Conservation (phyloP, 2,329 filamentous ascomycete species). For the Alternaria gansuensis region DNA sequence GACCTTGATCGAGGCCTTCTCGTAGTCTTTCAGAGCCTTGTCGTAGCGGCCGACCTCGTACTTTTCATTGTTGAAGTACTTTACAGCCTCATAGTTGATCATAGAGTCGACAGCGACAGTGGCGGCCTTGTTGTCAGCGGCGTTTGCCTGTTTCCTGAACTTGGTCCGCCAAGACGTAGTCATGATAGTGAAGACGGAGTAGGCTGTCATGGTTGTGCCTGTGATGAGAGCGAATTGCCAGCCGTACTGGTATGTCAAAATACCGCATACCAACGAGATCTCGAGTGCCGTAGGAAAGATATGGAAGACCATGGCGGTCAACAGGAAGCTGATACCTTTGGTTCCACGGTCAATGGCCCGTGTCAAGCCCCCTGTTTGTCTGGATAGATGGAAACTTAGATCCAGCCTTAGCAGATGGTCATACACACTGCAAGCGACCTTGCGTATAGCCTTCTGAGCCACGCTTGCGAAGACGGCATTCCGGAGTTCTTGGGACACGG, state of each 20-base stretch:
- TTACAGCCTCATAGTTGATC: constrained; percentile 99
- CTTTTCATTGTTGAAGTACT: constrained; percentile 99
- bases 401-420: constrained; percentile 88
- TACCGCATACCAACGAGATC: constrained; percentile 94
- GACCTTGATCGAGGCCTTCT: constrained; percentile 95
- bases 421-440: constrained; percentile 91
- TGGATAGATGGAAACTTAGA: constrained; percentile 89
- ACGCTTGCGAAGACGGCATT: constrained; percentile 98
- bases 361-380: constrained; percentile 93
- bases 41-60: constrained; percentile 94
- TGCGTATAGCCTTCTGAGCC: constrained; percentile 93
- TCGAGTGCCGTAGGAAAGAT: constrained; percentile 92
- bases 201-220: constrained; percentile 86
- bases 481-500: constrained; percentile 88
- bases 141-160: constrained; percentile 93
- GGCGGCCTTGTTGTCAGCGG: constrained; percentile 92
- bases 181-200: constrained; percentile 95
- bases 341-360: constrained; percentile 95
- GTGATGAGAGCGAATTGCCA: constrained; percentile 92
- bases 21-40: constrained; percentile 82
- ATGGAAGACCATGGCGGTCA: constrained; percentile 99
- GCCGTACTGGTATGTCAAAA: constrained; percentile 95
- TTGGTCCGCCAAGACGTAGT: constrained; percentile 98
- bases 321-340: constrained; percentile 95
- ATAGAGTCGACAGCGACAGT: constrained; percentile 95